Evolutionary conservation across 2,329 filamentous ascomycete genomes (phyloP).

Genomic region (Lasiodiplodia sp.): DNA sequence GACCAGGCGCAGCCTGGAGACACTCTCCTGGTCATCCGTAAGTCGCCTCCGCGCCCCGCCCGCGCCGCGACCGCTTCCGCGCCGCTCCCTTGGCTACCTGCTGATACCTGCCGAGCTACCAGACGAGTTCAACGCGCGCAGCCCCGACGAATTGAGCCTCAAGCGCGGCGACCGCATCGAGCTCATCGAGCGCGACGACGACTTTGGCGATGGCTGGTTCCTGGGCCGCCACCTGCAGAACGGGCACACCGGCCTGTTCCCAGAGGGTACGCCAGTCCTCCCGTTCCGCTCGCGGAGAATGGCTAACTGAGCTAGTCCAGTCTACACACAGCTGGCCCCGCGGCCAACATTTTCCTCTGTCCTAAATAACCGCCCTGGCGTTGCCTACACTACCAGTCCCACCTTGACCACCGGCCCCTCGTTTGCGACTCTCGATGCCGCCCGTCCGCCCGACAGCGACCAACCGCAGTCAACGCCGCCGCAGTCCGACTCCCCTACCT

Average conservation of each 20-base stretch:
- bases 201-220: constrained; percentile 90
- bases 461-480: background rate
- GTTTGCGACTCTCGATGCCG: constrained; percentile 4
- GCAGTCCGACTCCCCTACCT: background rate
- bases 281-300: constrained; percentile 17
- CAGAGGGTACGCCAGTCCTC: constrained; percentile 69
- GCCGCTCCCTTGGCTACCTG: constrained; percentile 4
- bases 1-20: constrained; percentile 68
- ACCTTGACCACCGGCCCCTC: constrained; percentile 14
- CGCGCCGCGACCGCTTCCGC: background rate
- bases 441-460: background rate
- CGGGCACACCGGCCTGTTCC: constrained; percentile 79
- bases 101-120: constrained; percentile 30
- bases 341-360: constrained; percentile 46
- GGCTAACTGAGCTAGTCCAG: constrained; percentile 57
- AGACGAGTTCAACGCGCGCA: constrained; percentile 94
- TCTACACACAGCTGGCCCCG: constrained; percentile 68
- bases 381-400: constrained; percentile 14
- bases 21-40: constrained; percentile 75
- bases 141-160: constrained; percentile 90
- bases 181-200: constrained; percentile 83
- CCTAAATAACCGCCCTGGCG: constrained; percentile 17
- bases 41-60: constrained; percentile 47
- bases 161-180: constrained; percentile 84
- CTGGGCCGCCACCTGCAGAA: constrained; percentile 76